Base-by-base conservation (phyloP, 2,329 filamentous ascomycete species). In the Fusarium sacchari region DNA sequence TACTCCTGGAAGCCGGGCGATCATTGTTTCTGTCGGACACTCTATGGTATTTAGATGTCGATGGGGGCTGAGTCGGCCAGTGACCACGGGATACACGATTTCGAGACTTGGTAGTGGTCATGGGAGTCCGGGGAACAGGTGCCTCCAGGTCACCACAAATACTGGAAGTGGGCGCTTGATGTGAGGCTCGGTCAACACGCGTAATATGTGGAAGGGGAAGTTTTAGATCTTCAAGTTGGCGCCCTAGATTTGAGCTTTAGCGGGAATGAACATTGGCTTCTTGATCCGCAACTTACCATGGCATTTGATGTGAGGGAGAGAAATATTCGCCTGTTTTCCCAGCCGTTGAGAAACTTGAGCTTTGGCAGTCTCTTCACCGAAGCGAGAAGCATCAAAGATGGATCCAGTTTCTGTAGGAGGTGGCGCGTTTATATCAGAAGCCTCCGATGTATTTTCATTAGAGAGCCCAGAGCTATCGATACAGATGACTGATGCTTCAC, bases 131-230 rank as follows among this genome's bases (percentile, higher is more conserved):
- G 17, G 75, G 73, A 58, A 62, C 65, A 32, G 80, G 80, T 13
- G 68, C 47, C 60, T 82, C 80, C 26, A 82, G 68, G 42, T 82
- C 81, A 18, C 80, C 80, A 47, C 80, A 82, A n/a, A 55, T 43
- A 37, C 76, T 80, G 9, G 64, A 64, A 32, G 79, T 70, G 10
- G 76, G 69, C 7, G 65, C 58, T 14, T 59, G 60, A 20, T 59
- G 60, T 14, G 49, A 52, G 15, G 42, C 10, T 47, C 52, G 42
- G 62, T 20, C 43, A 18, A 18, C 18, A 32, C 56, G 69, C 3
- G 34, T 12, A n/a, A 67, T 56, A 20, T 62, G 64, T 52, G 69
- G 65, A 26, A 72, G 44, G 14, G 64, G 69, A 20, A 72, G 46
- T 28, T 69, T 72, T 15, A 72, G 24, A 26, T 49, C 47, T 24